phyloP scores from a whole-genome alignment of 2,329 filamentous ascomycete genomes.

The Microdochium nivale region DNA sequence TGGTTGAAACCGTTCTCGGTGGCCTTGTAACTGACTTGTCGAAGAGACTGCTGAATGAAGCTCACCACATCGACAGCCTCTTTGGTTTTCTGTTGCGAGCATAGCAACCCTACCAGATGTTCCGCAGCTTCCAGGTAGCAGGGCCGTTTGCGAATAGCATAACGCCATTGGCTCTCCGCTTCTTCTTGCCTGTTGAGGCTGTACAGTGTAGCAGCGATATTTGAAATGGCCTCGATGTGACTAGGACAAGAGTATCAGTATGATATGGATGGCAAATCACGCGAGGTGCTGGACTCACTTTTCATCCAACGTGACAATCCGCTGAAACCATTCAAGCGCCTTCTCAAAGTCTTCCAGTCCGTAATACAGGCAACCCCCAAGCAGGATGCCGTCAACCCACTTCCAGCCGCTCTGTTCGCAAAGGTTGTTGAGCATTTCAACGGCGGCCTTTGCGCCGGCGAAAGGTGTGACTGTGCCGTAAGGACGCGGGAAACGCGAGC shows the following conservation, averaged over 20 bases:
- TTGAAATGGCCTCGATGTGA: slow-evolving; percentile 89
- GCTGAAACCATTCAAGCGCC: slow-evolving; percentile 65
- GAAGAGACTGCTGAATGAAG: slow-evolving; percentile 69
- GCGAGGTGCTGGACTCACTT: slow-evolving; percentile 33
- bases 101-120: slow-evolving; percentile 82
- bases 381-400: slow-evolving; percentile 88
- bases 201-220: slow-evolving; percentile 81
- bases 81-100: slow-evolving; percentile 67
- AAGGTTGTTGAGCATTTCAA: slow-evolving; percentile 64
- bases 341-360: slow-evolving; percentile 78
- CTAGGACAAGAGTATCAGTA: slow-evolving; percentile 30
- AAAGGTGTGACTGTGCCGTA: slow-evolving; percentile 29
- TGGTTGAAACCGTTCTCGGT: background rate
- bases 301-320: slow-evolving; percentile 46
- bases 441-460: slow-evolving; percentile 53
- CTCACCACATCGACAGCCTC: slow-evolving; percentile 86
- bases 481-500: slow-evolving; percentile 11
- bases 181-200: slow-evolving; percentile 76
- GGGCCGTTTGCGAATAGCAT: slow-evolving; percentile 74
- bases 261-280: slow-evolving; percentile 1
- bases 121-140: slow-evolving; percentile 93
- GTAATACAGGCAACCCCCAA: slow-evolving; percentile 88
- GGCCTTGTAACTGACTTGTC: slow-evolving; percentile 31
- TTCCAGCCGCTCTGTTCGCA: slow-evolving; percentile 76
- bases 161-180: slow-evolving; percentile 77